Evolutionary conservation across 2,329 filamentous ascomycete species (phyloP).

Genomic region (Periconia macrospinosa): DNA sequence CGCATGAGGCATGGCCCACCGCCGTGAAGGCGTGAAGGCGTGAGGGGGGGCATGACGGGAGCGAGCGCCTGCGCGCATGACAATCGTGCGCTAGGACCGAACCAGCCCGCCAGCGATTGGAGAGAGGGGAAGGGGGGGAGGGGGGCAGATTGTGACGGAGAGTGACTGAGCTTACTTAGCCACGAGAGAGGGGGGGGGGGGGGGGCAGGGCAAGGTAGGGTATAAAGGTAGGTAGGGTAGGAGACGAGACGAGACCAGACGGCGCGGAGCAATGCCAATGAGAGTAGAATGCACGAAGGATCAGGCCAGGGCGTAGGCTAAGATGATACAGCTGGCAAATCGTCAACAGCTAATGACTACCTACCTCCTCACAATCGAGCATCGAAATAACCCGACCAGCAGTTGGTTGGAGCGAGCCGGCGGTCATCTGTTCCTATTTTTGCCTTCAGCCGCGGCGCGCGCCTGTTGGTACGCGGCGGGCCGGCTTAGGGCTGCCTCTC

Average conservation of each 20-base stretch:
- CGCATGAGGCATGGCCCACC: too few species aligned
- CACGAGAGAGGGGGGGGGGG: background rate
- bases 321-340: too few species aligned
- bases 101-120: background rate
- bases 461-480: conserved; percentile 4
- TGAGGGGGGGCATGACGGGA: too few species aligned
- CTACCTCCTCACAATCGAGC: too few species aligned
- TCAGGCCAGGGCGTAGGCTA: background rate
- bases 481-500: too few species aligned
- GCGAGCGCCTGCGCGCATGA: background rate
- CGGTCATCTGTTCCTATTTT: conserved; percentile 19
- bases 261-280: background rate
- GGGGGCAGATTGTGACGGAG: background rate
- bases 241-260: background rate
- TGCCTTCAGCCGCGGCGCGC: conserved; percentile 27
- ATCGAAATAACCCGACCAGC: too few species aligned
- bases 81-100: background rate
- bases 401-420: background rate
- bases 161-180: too few species aligned
- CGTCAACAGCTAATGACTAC: too few species aligned
- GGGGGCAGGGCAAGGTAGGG: too few species aligned
- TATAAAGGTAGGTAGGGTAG: too few species aligned
- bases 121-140: background rate
- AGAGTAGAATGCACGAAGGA: background rate
- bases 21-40: background rate